Base-by-base conservation (phyloP, 2,329 filamentous ascomycete species). In the Trematosphaeria pertusa region DNA sequence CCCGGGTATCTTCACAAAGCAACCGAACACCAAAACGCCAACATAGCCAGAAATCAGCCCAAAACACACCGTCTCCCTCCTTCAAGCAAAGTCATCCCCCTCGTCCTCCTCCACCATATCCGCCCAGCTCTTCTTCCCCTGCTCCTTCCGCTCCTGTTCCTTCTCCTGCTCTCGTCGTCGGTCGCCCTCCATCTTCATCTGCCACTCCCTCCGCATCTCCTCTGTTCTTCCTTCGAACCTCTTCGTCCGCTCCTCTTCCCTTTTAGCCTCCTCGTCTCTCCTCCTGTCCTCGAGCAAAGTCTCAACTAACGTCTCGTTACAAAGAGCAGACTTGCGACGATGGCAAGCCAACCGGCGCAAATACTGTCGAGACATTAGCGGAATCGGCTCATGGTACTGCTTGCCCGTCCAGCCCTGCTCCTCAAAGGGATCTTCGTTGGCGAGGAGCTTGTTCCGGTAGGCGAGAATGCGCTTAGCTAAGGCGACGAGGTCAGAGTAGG, bases 391-490 rank as follows among this genome's bases (percentile, higher is more conserved):
- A n/a, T n/a, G n/a, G n/a, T 15, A 7, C 12, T 41, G 38, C 38
- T 41, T 41, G 2, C 38, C 38, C 28, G 34, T 24, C 39, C 30
- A 34, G 6, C n/a, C 21, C 15, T 10, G 5, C 9, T 19, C 2
- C n/a, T 43, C 41, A n/a, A 37, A 37, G 6, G 26, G 24, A 8
- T 10, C 6, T 12, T 43, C 26, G 3, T 1, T 15, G 14, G 15
- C 5, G 18, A 10, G 5, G 14, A 30, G 19, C 15, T 26, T 17
- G 17, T 36, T 22, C 15, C 26, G 22, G 15, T 30, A 26, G 2
- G 31, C 22, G 8, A 43, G 32, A 3, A 43, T n/a, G 2, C 40
- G 21, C 20, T 43, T n/a, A 15, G 36, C 40, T 17, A 43, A 19
- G 11, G 40, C 40, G 2, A 21, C 11, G 5, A 26, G 11, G 17